These are phyloP conservation scores for Globisporangium paroecandrum DNA, from an alignment of 352 stramenopile genomes.

Conservation along the genomic window DNA sequence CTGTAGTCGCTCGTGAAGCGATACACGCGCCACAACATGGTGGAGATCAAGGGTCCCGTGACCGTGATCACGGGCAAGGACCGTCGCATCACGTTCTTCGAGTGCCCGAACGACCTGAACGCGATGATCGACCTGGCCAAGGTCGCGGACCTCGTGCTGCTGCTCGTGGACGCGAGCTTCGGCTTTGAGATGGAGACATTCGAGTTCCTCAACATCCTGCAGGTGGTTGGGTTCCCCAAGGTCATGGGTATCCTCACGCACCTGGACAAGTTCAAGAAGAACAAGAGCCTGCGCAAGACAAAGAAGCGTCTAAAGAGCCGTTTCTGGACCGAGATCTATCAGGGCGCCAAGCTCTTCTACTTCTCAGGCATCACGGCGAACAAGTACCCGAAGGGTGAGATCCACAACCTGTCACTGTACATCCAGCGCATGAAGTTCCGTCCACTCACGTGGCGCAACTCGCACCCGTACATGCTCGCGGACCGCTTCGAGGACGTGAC, in stretches of 20 bases:
- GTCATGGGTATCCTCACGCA: constrained; percentile 99
- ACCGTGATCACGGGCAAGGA: constrained; percentile 98
- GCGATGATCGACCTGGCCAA: constrained; percentile 97
- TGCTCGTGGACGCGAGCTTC: constrained; percentile 99
- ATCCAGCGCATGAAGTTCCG: constrained; percentile 98
- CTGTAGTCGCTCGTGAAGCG: constrained; percentile 95
- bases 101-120: constrained; percentile 96
- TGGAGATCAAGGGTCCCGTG: constrained; percentile 96
- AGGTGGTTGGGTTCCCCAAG: constrained; percentile 89
- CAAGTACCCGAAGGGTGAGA: constrained; percentile 99
- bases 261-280: constrained; percentile 97
- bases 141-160: constrained; percentile 97
- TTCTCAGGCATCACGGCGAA: constrained; percentile 97
- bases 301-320: constrained; percentile 99
- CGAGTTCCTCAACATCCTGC: constrained; percentile 99
- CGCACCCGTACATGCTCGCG: constrained; percentile 98
- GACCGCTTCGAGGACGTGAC: constrained; percentile 99
- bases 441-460: constrained; percentile 98
- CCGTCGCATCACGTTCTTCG: constrained; percentile 97
- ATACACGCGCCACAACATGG: constrained; percentile 99
- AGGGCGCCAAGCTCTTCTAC: constrained; percentile 95
- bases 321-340: constrained; percentile 99
- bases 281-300: constrained; percentile 97
- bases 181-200: constrained; percentile 99
- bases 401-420: constrained; percentile 97